Evolutionary conservation across 2,329 filamentous ascomycete genomes (phyloP), one percentile per base, ranked within the genome.

Genomic region (Pseudogymnoascus destructans): DNA sequence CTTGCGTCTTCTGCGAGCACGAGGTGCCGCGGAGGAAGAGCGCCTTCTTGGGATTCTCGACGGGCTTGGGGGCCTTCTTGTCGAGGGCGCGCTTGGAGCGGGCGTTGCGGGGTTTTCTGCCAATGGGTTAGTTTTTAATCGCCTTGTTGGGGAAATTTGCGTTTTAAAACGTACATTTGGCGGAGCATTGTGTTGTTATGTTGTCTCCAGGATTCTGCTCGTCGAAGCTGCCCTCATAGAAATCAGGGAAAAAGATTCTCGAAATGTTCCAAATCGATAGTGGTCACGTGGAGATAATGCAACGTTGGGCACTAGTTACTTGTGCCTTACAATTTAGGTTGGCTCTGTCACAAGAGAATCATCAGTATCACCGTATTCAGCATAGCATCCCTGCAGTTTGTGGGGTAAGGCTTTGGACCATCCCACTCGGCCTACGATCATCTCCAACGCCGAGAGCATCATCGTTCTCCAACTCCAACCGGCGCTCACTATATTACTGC

Each of bases 81-180:
- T 95, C 93, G 70, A 97, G 84, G 63, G 89, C 91, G 66, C 93
- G 86, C 79, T 95, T 95, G 60, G 90, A 93, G 77, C 93, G 90
- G 66, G 92, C 90, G 73, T 84, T 88, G 67, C 84, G 84, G 60
- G 85, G 81, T 75, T 85, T 85, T 63, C 81, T 84, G 30, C 19
- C 25, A 52, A 32, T 52, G n/a, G 25, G 25, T 52, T 15, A 40
- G 10, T 33, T 33, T 33, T 62, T 58, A 61, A 57, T 52, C 27
- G 32, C 3, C 21, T 40, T 54, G 15, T 32, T 52, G 49, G 36
- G 30, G 10, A 8, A 27, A 30, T 13, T 33, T 32, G 23, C 32
- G 5, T n/a, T 30, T 11, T 9, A 11, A 42, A 60, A 58, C 60
- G 56, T 64, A 69, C 68, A 70, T 68, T 66, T 70, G 68, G 49